Evolutionary conservation across 192 early-diverging fungal genomes (phyloP).

Genomic region (Dissophora ornata): DNA sequence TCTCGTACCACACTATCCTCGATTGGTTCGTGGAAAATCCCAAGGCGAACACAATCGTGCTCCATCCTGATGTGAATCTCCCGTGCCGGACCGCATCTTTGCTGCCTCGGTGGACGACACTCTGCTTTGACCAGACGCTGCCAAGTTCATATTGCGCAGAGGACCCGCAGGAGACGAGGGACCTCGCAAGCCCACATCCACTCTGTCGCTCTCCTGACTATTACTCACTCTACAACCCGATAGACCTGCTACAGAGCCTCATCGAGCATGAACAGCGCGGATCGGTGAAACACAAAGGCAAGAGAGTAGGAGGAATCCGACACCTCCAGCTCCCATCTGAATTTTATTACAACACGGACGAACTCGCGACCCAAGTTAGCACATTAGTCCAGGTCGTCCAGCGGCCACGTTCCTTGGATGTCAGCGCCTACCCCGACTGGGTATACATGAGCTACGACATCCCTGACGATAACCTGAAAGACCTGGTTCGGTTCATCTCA

Average conservation of each 20-base stretch:
- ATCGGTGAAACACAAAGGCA: neutral
- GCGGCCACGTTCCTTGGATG: constrained; percentile 1
- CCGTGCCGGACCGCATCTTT: neutral
- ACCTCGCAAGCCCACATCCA: neutral
- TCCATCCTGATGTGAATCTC: constrained; percentile 3
- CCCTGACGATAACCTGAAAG: neutral
- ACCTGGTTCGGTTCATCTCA: neutral
- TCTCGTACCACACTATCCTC: constrained; percentile 24
- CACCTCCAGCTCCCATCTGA: constrained; percentile 12
- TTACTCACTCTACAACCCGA: neutral
- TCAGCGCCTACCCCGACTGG: constrained; percentile 4
- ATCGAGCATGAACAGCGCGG: neutral
- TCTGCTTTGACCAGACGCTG: neutral
- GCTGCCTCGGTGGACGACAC: constrained; percentile 6
- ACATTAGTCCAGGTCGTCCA: neutral
- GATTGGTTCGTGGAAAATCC: constrained; percentile 22
- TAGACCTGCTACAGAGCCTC: neutral
- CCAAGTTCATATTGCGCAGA: neutral
- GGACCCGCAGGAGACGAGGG: neutral
- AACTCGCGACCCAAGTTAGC: neutral
- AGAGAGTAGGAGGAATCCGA: neutral
- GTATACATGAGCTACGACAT: neutral
- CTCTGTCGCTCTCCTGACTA: neutral
- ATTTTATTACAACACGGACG: constrained; percentile 1
- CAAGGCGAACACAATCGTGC: constrained; percentile 1